Conservation (phyloP, 2,329 filamentous ascomycete genomes). For the Massarina eburnea region DNA sequence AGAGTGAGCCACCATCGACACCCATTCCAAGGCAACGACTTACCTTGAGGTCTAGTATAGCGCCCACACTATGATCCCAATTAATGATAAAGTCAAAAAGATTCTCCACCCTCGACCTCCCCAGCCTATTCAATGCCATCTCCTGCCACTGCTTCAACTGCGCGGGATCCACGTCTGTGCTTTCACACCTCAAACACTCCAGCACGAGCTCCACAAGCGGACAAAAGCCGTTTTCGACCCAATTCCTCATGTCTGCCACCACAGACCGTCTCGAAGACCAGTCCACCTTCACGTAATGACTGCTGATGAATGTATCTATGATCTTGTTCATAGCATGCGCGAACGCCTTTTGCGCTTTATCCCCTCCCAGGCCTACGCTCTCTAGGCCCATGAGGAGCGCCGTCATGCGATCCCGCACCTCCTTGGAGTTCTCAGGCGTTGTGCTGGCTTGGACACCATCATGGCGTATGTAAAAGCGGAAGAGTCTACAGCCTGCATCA, state of each 20-base stretch:
- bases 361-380: conserved; percentile 68
- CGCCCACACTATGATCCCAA: conserved; percentile 72
- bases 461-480: conserved; percentile 39
- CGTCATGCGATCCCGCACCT: conserved; percentile 55
- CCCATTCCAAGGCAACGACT: neutral
- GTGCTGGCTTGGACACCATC: conserved; percentile 22
- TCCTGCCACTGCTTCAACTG: conserved; percentile 71
- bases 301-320: conserved; percentile 64
- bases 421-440: conserved; percentile 20
- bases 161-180: conserved; percentile 26
- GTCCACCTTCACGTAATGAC: conserved; percentile 62
- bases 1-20: neutral
- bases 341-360: conserved; percentile 69
- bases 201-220: conserved; percentile 66
- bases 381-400: conserved; percentile 61
- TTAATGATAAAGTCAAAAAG: conserved; percentile 77
- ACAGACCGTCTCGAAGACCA: conserved; percentile 60
- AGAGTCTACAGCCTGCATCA: conserved; percentile 53
- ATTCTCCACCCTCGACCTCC: conserved; percentile 68
- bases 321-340: conserved; percentile 70
- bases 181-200: conserved; percentile 37
- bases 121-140: conserved; percentile 68
- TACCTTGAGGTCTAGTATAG: conserved; percentile 69
- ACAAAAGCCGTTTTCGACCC: conserved; percentile 69
- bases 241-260: conserved; percentile 62